phyloP scores from a whole-genome alignment of 2,329 filamentous ascomycete species.

The Diaporthe helianthi region DNA sequence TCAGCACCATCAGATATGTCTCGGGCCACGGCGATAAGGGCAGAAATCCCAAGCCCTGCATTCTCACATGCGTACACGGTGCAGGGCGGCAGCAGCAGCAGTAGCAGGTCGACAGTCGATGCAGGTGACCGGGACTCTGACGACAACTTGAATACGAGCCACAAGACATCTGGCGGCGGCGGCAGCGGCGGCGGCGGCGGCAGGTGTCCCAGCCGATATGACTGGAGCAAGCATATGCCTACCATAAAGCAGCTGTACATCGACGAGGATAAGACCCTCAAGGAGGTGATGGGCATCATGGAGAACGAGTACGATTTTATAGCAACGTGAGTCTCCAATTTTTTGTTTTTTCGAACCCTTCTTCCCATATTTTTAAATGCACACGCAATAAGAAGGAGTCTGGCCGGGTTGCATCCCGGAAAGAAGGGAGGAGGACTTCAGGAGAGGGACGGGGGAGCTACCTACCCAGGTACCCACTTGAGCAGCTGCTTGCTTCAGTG shows the following conservation, averaged over 20 bases:
- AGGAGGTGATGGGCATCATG: constrained; percentile 37
- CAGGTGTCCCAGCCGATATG: constrained; percentile 34
- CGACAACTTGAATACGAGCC: background rate
- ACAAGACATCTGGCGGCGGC: constrained; percentile 9
- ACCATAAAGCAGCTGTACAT: constrained; percentile 36
- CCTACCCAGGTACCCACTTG: too few relatives aligned
- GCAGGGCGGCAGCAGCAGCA: background rate
- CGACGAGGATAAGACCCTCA: constrained; percentile 36
- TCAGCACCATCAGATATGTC: background rate
- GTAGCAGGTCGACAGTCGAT: background rate
- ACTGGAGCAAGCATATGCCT: constrained; percentile 36
- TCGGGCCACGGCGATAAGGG: background rate
- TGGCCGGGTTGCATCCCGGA: background rate
- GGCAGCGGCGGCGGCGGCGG: constrained; percentile 23
- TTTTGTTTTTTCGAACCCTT: background rate
- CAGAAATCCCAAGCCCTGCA: background rate
- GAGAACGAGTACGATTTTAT: constrained; percentile 35
- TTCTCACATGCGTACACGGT: background rate
- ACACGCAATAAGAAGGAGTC: background rate
- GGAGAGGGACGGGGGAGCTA: background rate
- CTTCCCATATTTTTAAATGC: background rate
- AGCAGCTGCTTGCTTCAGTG: too few relatives aligned
- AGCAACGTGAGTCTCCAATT: constrained; percentile 35
- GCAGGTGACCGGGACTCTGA: background rate
- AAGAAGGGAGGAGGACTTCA: too few relatives aligned